These are phyloP conservation scores for Friedmanniomyces simplex DNA, from an alignment of 495 filamentous ascomycete species.

Conservation along the genomic window DNA sequence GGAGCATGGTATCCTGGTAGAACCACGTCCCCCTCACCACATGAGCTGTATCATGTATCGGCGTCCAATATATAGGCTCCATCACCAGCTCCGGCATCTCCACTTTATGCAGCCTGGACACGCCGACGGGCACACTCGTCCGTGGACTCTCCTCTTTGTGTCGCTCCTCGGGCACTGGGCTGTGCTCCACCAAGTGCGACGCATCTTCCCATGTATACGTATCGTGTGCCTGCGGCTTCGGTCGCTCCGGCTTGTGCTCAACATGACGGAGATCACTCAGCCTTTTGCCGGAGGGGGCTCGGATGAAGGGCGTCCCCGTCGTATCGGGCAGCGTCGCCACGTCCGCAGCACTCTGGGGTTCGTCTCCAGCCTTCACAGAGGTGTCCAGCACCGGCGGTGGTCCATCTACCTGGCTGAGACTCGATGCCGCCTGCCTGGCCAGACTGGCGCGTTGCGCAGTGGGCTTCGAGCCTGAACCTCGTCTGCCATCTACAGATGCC, in stretches of 20 bases:
- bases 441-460: not conserved
- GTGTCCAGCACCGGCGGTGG: not conserved
- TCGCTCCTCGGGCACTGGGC: not conserved
- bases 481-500: not conserved
- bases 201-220: slow-evolving; percentile 34
- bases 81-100: slow-evolving; percentile 43
- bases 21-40: slow-evolving; percentile 93
- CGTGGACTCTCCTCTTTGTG: slow-evolving; percentile 6
- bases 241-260: slow-evolving; percentile 8
- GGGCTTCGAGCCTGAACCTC: not conserved
- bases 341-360: slow-evolving; percentile 3
- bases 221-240: slow-evolving; percentile 19
- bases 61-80: slow-evolving; percentile 97
- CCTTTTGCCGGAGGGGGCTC: slow-evolving; percentile 31
- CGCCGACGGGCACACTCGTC: slow-evolving; percentile 32
- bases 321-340: slow-evolving; percentile 18
- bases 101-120: slow-evolving; percentile 34
- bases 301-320: slow-evolving; percentile 35
- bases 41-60: slow-evolving; percentile 76
- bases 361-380: not conserved
- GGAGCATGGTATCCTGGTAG: slow-evolving; percentile 86
- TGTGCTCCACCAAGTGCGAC: slow-evolving; percentile 14
- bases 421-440: slow-evolving; percentile 5
- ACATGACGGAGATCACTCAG: slow-evolving; percentile 5
- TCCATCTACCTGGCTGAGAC: slow-evolving; percentile 4